Base-by-base conservation (phyloP, 164 flowering plant genomes). In the Berberis vulgaris region DNA sequence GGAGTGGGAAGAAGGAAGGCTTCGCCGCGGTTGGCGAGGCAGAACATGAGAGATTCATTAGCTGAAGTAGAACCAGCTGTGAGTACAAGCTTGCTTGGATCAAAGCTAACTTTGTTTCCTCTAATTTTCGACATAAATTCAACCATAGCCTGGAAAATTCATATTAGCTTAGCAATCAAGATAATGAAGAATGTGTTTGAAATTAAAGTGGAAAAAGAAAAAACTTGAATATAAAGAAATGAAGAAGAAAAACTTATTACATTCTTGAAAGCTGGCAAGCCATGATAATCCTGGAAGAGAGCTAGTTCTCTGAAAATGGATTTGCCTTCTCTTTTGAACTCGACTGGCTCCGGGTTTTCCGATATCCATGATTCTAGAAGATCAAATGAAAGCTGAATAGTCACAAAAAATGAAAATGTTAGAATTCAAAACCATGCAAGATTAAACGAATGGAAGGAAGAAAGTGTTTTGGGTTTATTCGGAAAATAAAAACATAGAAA, bases 41-140 rank as follows among this genome's bases (percentile, higher is more conserved):
- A 77, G 62, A 81, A 81, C 66, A 81, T 77, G 50, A 81, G 80
- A 44, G 71, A 73, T 61, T 81, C 84, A 43, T 79, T 81, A 3
- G 84, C 82, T 10, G 84, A 71, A 50, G 84, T 81, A 49, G 84
- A 62, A 50, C 84, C 84, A 13, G 84, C 84, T 0, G 81, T 81
- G n/a, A 81, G 81, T 39, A 81, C 84, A 1, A 81, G 73, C 41
- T 77, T 81, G 59, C 67, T 63, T 4, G 81, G 76, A 55, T 79
- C 76, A 63, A 79, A 79, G 43, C 41, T 67, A 2, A 73, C 82
- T 69, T 57, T 75, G 71, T 79, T 75, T 59, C 74, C 79, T 73
- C 82, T 73, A 2, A 79, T 71, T 65, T 81, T 73, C 1, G 76
- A 55, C 84, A 81, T 81, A 65, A 74, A 77, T 26, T 71, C 71